phyloP scores from a whole-genome alignment of 306 rosid genomes.

The Malus sylvestris region DNA sequence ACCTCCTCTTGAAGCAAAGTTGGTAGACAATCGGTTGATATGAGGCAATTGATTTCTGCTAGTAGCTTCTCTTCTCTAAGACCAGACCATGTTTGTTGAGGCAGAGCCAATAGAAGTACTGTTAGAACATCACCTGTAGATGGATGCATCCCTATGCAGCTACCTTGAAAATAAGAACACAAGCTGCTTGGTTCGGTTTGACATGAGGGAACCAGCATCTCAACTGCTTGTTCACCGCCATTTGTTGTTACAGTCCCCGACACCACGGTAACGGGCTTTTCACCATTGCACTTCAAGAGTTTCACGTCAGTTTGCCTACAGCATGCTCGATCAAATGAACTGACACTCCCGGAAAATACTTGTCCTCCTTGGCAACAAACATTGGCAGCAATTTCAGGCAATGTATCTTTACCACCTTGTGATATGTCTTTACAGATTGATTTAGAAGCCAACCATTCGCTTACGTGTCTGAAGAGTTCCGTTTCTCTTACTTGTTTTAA shows the following conservation, averaged over 20 bases:
- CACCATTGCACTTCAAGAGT: constrained; percentile 31
- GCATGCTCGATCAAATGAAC: constrained; percentile 24
- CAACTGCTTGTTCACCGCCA: constrained; percentile 54
- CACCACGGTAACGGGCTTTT: constrained; percentile 47
- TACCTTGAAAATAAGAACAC: constrained; percentile 47
- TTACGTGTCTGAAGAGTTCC: constrained; percentile 50
- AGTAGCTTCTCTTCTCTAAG: constrained; percentile 52
- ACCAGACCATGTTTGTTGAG: constrained; percentile 63
- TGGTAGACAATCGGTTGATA: constrained; percentile 46
- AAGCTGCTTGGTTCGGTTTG: constrained; percentile 34
- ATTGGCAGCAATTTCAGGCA: constrained; percentile 47
- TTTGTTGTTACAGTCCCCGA: constrained; percentile 61
- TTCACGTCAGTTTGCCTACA: constrained; percentile 45
- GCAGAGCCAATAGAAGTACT: constrained; percentile 69
- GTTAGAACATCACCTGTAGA: constrained; percentile 70
- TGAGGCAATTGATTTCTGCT: constrained; percentile 39
- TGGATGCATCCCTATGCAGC: constrained; percentile 72
- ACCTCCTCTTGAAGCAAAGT: constrained; percentile 79
- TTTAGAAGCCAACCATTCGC: constrained; percentile 47
- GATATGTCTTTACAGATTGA: constrained; percentile 28
- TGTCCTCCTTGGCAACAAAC: constrained; percentile 69
- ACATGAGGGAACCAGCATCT: constrained; percentile 58
- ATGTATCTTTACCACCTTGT: constrained; percentile 21
- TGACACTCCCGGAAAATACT: constrained; percentile 34
- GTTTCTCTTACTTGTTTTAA: constrained; percentile 59